Conservation (phyloP, 768 basidiomycete species). For the Paxillus rubicundulus region DNA sequence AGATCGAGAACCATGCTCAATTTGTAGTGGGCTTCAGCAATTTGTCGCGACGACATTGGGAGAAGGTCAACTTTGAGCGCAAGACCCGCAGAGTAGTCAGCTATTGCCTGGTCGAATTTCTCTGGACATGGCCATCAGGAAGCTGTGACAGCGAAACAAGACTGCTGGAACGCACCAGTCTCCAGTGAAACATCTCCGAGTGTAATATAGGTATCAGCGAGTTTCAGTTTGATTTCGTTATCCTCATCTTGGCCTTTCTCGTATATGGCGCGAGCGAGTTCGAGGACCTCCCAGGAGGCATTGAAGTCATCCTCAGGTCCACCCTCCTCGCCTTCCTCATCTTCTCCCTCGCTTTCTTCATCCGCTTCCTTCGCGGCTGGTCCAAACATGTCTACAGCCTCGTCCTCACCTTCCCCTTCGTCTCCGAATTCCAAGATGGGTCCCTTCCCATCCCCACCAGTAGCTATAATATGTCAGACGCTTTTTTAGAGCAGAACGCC, state of each 20-base stretch:
- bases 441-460: slow-evolving; percentile 41
- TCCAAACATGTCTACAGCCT: slow-evolving; percentile 62
- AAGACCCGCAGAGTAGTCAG: slow-evolving; percentile 80
- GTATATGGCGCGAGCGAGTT: slow-evolving; percentile 86
- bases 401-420: slow-evolving; percentile 61
- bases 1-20: slow-evolving; percentile 92
- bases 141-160: not conserved
- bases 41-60: slow-evolving; percentile 85
- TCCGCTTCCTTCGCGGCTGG: slow-evolving; percentile 51
- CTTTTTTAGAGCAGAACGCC: not conserved
- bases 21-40: slow-evolving; percentile 93
- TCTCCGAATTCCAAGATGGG: slow-evolving; percentile 83
- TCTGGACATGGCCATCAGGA: slow-evolving; percentile 45
- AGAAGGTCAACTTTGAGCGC: slow-evolving; percentile 70
- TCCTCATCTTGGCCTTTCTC: slow-evolving; percentile 59
- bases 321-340: slow-evolving; percentile 62
- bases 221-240: slow-evolving; percentile 68
- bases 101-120: slow-evolving; percentile 93
- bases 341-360: slow-evolving; percentile 52
- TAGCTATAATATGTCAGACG: slow-evolving; percentile 11
- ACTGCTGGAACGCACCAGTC: slow-evolving; percentile 61
- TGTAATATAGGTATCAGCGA: slow-evolving; percentile 88
- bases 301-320: slow-evolving; percentile 98
- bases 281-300: slow-evolving; percentile 96
- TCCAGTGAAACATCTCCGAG: slow-evolving; percentile 97